Percentiles rank a stretch among this genome's conserved stretches.
Evolutionary conservation across 2,329 filamentous ascomycete genomes (phyloP).

Genomic region (Eutypella sp.): DNA sequence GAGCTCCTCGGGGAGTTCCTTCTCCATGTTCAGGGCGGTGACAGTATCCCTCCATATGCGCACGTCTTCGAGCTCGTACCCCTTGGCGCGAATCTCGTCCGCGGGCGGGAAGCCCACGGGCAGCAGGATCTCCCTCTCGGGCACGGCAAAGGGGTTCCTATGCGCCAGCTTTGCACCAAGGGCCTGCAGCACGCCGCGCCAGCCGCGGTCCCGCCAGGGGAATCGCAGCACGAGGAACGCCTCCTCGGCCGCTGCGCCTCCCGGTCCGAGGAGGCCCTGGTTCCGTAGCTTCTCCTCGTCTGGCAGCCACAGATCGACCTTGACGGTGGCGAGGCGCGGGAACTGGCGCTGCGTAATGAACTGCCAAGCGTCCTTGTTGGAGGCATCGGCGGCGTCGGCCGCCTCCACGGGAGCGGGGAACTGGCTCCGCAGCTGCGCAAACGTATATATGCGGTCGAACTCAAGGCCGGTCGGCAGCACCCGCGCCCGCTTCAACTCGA

Average conservation of each 20-base stretch:
- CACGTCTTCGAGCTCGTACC: constrained; percentile 57
- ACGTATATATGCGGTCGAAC: constrained; percentile 78
- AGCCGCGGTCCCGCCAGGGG: constrained; percentile 50
- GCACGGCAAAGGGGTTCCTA: constrained; percentile 42
- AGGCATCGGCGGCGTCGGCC: constrained; percentile 29
- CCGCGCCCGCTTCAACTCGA: constrained; percentile 63
- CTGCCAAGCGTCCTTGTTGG: constrained; percentile 49
- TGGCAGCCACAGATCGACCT: constrained; percentile 63
- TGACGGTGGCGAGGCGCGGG: constrained; percentile 66
- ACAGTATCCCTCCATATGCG: constrained; percentile 59
- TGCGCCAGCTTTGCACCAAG: constrained; percentile 44
- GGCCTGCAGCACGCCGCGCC: constrained; percentile 40
- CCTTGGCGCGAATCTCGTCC: constrained; percentile 51
- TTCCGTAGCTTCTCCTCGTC: constrained; percentile 52
- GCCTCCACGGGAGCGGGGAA: constrained; percentile 37
- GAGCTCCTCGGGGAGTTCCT: constrained; percentile 58
- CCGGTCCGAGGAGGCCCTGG: constrained; percentile 37
- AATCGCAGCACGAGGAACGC: constrained; percentile 64
- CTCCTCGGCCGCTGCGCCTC: constrained; percentile 38
- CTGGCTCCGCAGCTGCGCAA: constrained; percentile 61
- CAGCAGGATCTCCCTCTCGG: constrained; percentile 61
- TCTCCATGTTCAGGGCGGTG: constrained; percentile 50
- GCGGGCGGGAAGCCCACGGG: constrained; percentile 58
- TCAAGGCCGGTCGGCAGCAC: constrained; percentile 66
- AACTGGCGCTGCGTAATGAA: constrained; percentile 67